These are phyloP conservation scores for Talaromyces funiculosus DNA, from an alignment of 2,329 filamentous ascomycete genomes.

Conservation along the genomic window DNA sequence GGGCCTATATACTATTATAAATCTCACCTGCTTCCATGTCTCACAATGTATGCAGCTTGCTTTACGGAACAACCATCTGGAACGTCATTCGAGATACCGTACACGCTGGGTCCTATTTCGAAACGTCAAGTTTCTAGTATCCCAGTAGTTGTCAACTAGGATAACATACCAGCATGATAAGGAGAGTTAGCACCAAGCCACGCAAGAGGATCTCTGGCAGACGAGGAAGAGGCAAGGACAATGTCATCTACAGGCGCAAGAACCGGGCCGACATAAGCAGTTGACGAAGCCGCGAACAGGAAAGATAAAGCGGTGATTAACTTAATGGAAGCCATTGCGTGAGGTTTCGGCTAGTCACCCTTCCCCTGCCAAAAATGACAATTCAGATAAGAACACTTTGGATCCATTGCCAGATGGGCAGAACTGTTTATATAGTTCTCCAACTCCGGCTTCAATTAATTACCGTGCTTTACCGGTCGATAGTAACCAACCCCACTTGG, in stretches of 20 bases:
- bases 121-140: not conserved
- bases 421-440: not conserved
- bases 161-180: slow-evolving; percentile 44
- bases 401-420: not conserved
- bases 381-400: no score
- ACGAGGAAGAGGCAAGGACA: not conserved
- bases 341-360: not conserved
- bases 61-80: slow-evolving; percentile 56
- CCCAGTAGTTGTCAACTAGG: not conserved
- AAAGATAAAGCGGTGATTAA: not conserved
- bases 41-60: slow-evolving; percentile 54
- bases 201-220: slow-evolving; percentile 36
- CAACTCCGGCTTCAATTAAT: not conserved
- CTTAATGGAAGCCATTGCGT: not conserved
- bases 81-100: slow-evolving; percentile 49
- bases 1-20: not conserved
- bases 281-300: not conserved
- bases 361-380: not conserved
- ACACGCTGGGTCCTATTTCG: slow-evolving; percentile 49
- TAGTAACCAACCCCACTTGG: no score
- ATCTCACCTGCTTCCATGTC: slow-evolving; percentile 58
- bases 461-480: no score
- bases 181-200: slow-evolving; percentile 52
- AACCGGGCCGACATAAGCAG: not conserved
- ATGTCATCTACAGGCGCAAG: not conserved